Percentiles rank a stretch among this genome's conserved stretches.
These are phyloP conservation scores for Colletotrichum sp. DNA, from an alignment of 2,329 filamentous ascomycete species.

Conservation along the genomic window DNA sequence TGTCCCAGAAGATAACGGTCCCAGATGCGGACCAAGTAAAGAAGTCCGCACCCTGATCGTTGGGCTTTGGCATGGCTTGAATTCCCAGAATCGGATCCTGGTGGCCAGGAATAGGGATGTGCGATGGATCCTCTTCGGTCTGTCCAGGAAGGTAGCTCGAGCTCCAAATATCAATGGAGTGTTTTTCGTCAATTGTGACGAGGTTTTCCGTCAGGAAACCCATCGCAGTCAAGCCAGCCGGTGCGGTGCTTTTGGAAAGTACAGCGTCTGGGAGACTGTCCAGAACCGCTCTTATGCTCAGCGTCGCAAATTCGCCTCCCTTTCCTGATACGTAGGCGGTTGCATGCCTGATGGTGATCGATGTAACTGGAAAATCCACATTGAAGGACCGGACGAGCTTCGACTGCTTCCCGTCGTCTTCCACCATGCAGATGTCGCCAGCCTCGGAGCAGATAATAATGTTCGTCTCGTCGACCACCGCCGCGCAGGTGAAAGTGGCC, in stretches of 20 bases:
- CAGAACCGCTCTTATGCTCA: slow-evolving; percentile 56
- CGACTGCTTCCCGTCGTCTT: slow-evolving; percentile 76
- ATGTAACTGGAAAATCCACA: slow-evolving; percentile 71
- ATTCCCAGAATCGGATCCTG: slow-evolving; percentile 77
- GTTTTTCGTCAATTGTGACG: slow-evolving; percentile 77
- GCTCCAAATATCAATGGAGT: slow-evolving; percentile 74
- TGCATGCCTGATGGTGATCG: slow-evolving; percentile 65
- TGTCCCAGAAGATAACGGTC: slow-evolving; percentile 81
- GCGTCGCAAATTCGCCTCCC: slow-evolving; percentile 61
- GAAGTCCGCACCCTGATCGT: slow-evolving; percentile 72
- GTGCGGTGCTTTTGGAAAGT: slow-evolving; percentile 40
- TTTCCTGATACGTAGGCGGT: slow-evolving; percentile 73
- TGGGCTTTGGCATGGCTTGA: slow-evolving; percentile 64
- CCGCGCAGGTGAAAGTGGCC: slow-evolving; percentile 81
- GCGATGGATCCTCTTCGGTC: slow-evolving; percentile 40
- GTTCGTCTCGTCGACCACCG: slow-evolving; percentile 72
- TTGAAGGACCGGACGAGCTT: slow-evolving; percentile 71
- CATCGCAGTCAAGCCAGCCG: slow-evolving; percentile 65
- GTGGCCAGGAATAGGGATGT: slow-evolving; percentile 65
- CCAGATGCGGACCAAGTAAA: slow-evolving; percentile 89
- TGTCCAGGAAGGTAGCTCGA: slow-evolving; percentile 48
- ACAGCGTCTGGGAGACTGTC: slow-evolving; percentile 44
- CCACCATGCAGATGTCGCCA: slow-evolving; percentile 87
- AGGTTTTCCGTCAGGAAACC: slow-evolving; percentile 71
- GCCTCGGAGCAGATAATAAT: slow-evolving; percentile 86